Evolutionary conservation across 176 grass and related monocot genomes (phyloP), one percentile per base, ranked within the genome.

Genomic region (Oryza coarctata): DNA sequence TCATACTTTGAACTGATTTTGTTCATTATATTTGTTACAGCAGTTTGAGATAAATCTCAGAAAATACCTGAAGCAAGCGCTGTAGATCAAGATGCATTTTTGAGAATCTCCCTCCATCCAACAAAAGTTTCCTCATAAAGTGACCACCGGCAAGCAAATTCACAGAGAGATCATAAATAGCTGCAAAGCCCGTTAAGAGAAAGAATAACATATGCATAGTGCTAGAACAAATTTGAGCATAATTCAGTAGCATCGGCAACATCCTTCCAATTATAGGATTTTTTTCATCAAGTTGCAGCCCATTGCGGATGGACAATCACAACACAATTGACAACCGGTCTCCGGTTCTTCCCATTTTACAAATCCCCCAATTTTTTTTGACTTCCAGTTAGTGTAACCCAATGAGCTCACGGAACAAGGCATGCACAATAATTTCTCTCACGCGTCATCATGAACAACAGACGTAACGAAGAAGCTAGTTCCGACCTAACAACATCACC

Each of bases 31-130:
- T 71, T 39, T 36, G 12, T 61, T 65, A 9, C 76, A 79, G 74
- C 27, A 78, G 74, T 66, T 73, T 23, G n/a, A 69, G 52, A 57
- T 22, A 74, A 11, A 35, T 4, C 20, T 49, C 31, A 82, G n/a
- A 36, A 75, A 71, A 17, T 86, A 94, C 95, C 90, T 97, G 95
- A 65, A 97, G 90, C 71, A 97, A 84, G 28, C 92, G 92, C 81
- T 97, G 95, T 68, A 97, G 86, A 84, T 97, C 86, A 35, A 97
- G 92, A 87, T 97, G 92, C 88, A 97, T 89, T 84, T 94, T 94
- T 18, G 95, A 92, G 61, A 97, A 94, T 79, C 88, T 94, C 74
- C 95, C 88, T 40, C 91, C 95, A 71, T 97, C 95, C 78, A 97
- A 74, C 88, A 97, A 81, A 76, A 92, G 92, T 79, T 97, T 97